Evolutionary conservation across 352 stramenopile genomes (phyloP).

Genomic region (Halophytophthora batemanensis): DNA sequence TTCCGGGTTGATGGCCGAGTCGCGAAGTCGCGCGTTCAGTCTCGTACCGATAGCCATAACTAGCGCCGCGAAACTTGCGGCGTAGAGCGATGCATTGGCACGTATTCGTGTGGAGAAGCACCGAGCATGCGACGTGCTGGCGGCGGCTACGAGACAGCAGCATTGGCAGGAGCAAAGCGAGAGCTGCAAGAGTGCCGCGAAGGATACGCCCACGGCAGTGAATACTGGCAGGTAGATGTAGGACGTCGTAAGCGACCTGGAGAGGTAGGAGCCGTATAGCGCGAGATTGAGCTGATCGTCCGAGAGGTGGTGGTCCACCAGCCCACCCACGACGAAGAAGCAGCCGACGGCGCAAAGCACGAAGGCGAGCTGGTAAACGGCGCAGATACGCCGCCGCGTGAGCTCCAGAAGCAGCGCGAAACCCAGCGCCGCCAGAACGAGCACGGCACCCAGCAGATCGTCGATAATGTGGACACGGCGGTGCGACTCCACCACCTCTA

Average conservation of each 20-base stretch:
- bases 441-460: slow-evolving; percentile 61
- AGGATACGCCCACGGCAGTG: slow-evolving; percentile 29
- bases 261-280: slow-evolving; percentile 61
- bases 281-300: slow-evolving; percentile 68
- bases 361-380: slow-evolving; percentile 73
- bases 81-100: slow-evolving; percentile 50
- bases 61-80: slow-evolving; percentile 38
- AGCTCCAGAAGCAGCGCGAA: slow-evolving; percentile 63
- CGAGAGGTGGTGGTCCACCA: slow-evolving; percentile 70
- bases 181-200: slow-evolving; percentile 41
- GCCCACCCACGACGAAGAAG: slow-evolving; percentile 65
- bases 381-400: slow-evolving; percentile 61
- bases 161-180: slow-evolving; percentile 65
- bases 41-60: slow-evolving; percentile 57
- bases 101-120: slow-evolving; percentile 57
- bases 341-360: slow-evolving; percentile 39
- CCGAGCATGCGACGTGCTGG: slow-evolving; percentile 31
- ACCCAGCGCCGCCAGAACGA: slow-evolving; percentile 48
- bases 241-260: slow-evolving; percentile 41
- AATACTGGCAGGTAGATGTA: slow-evolving; percentile 64
- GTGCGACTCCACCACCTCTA: slow-evolving; percentile 18
- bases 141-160: slow-evolving; percentile 49
- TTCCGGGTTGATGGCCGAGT: slow-evolving; percentile 74
- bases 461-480: slow-evolving; percentile 71
- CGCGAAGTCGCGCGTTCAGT: slow-evolving; percentile 65